phyloP scores from a whole-genome alignment of 2,329 filamentous ascomycete genomes.

The Botrytis byssoidea region DNA sequence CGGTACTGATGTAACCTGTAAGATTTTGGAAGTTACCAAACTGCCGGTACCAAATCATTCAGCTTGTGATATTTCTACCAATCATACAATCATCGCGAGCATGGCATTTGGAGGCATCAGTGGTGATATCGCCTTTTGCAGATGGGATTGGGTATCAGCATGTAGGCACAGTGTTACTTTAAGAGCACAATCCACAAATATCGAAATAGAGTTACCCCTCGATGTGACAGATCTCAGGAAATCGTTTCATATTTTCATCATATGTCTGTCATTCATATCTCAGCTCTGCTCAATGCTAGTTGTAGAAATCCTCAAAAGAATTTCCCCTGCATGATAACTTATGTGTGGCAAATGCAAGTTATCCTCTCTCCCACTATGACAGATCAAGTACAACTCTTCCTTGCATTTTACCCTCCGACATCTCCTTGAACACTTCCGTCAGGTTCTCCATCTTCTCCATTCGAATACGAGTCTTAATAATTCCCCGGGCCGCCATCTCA shows the following conservation, averaged over 20 bases:
- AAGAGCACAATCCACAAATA: background rate
- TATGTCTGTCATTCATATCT: constrained; percentile 9
- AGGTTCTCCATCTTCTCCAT: constrained; percentile 49
- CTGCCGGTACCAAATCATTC: constrained; percentile 20
- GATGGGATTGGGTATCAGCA: constrained; percentile 6
- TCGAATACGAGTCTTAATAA: constrained; percentile 47
- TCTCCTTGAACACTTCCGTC: constrained; percentile 47
- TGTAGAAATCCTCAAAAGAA: background rate
- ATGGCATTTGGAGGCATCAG: background rate
- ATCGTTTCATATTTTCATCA: constrained; percentile 14
- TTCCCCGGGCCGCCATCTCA: constrained; percentile 48
- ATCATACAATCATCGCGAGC: background rate
- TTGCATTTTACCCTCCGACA: constrained; percentile 45
- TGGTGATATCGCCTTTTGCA: background rate
- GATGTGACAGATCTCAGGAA: background rate
- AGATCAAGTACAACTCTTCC: constrained; percentile 50
- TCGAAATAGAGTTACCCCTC: constrained; percentile 7
- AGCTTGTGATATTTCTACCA: constrained; percentile 13
- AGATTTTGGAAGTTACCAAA: constrained; percentile 15
- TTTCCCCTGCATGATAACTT: background rate
- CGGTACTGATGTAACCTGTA: constrained; percentile 1
- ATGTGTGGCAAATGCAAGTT: constrained; percentile 15
- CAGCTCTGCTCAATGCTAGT: constrained; percentile 15
- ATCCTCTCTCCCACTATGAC: constrained; percentile 25
- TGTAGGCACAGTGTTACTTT: background rate